Evolutionary conservation across 1,284 basidiomycete species (phyloP), one percentile per base, ranked within the genome.

Genomic region (Cutaneotrichosporon cutaneum): DNA sequence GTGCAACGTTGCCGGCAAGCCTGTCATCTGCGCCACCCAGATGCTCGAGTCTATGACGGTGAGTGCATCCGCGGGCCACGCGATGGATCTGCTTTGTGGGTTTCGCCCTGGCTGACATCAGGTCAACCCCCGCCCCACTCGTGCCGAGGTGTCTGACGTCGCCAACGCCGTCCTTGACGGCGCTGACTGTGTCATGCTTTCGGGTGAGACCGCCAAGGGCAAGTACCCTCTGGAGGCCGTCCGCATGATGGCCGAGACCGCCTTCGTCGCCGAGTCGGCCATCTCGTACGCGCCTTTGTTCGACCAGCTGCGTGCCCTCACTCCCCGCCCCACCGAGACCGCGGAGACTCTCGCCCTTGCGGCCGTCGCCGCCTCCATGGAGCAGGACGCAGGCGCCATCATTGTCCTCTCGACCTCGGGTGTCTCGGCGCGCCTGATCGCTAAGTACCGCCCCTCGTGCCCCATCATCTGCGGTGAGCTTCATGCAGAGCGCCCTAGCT

Each of bases 21-120:
- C 96, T 57, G 91, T 92, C 75, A 99, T 99, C 76, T 96, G 96
- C 72, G 96, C 96, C 22, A 99, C 96, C 21, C 96, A 99, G 82
- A 99, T 99, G 96, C 88, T 99, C 72, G 96, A 99, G 88, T 94
- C 92, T 13, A 96, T 95, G 93, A 95, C 94, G 64, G 90, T 92
- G 74, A 80, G 83, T 78, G 33, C 7, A 8, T 5, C 16, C 11
- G 10, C 6, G 3, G 14, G 33, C 11, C 14, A 5, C 21, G 26
- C 1, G 54, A 39, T 59, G 70, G 39, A 70, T 57, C 21, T 57
- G 10, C 27, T 21, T 32, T 11, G 7, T n/a, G 6, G 27, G 14
- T 18, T 9, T 18, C 16, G 18, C 4, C 4, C 26, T 4, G 18
- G 16, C 48, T 51, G 18, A 51, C 48, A 32, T 18, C 66, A 92